Percentiles rank a stretch among this genome's conserved stretches.
These are phyloP conservation scores for Hymenoscyphus occultus DNA, from an alignment of 2,329 filamentous ascomycete genomes.

Conservation along the genomic window DNA sequence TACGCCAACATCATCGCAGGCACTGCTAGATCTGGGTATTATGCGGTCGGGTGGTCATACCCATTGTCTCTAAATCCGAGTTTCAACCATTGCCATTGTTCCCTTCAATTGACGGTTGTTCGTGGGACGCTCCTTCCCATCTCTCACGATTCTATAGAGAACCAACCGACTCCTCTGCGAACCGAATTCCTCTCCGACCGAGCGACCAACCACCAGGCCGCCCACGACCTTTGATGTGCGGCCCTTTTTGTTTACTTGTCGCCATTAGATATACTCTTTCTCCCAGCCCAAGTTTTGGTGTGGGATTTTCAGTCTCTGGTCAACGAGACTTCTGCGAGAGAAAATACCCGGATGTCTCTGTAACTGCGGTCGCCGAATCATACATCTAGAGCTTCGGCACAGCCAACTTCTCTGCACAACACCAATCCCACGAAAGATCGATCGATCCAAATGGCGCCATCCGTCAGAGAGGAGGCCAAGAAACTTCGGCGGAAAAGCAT, in stretches of 20 bases:
- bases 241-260: constrained; percentile 7
- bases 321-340: constrained; percentile 4
- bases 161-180: neutral
- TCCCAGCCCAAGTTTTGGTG: neutral
- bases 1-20: neutral
- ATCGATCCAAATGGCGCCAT: constrained; percentile 29
- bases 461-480: constrained; percentile 21
- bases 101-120: neutral
- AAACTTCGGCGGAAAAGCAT: constrained; percentile 32
- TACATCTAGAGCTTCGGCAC: neutral
- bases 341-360: constrained; percentile 12
- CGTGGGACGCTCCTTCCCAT: constrained; percentile 4
- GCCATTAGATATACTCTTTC: constrained; percentile 6
- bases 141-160: neutral
- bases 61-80: neutral
- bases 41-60: neutral
- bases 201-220: neutral
- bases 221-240: neutral
- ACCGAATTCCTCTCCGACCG: neutral
- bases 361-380: neutral
- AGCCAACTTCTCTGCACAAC: neutral
- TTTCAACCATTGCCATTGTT: constrained; percentile 2
- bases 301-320: neutral
- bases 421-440: constrained; percentile 13
- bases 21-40: neutral